phyloP scores from a whole-genome alignment of 495 filamentous ascomycete species.

The Trichoderma erinaceum region DNA sequence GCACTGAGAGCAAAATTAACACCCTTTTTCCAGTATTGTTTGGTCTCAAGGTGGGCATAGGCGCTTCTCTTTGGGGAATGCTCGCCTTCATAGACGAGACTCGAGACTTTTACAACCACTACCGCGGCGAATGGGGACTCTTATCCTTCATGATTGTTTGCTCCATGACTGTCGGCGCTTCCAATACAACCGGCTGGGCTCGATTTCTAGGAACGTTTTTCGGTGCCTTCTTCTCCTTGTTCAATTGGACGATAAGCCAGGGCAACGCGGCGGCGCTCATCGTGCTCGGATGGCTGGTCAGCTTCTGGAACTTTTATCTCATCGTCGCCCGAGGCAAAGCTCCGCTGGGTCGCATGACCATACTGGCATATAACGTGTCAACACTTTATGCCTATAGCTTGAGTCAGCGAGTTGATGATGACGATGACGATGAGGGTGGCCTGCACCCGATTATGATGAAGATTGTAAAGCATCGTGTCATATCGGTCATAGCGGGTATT shows the following conservation, averaged over 20 bases:
- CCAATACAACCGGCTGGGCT: conserved; percentile 85
- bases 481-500: conserved; percentile 83
- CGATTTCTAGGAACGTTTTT: conserved; percentile 82
- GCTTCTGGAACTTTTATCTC: conserved; percentile 78
- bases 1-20: background rate
- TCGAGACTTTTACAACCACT: conserved; percentile 73
- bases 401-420: conserved; percentile 67
- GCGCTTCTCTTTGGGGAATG: conserved; percentile 79
- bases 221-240: conserved; percentile 69
- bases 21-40: conserved; percentile 46
- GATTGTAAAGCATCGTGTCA: conserved; percentile 84
- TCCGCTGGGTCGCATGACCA: conserved; percentile 84
- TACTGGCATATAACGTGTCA: conserved; percentile 95
- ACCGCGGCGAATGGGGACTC: conserved; percentile 95
- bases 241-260: conserved; percentile 67
- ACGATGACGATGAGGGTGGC: conserved; percentile 82
- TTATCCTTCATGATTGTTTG: conserved; percentile 98
- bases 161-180: conserved; percentile 92
- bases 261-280: conserved; percentile 69
- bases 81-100: conserved; percentile 76
- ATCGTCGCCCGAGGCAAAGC: conserved; percentile 79
- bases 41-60: conserved; percentile 85
- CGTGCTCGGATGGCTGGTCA: conserved; percentile 75
- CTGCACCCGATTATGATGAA: conserved; percentile 73
- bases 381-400: conserved; percentile 91